Base-by-base conservation (phyloP, 192 early-diverging fungal species). In the Coemansia sp. region DNA sequence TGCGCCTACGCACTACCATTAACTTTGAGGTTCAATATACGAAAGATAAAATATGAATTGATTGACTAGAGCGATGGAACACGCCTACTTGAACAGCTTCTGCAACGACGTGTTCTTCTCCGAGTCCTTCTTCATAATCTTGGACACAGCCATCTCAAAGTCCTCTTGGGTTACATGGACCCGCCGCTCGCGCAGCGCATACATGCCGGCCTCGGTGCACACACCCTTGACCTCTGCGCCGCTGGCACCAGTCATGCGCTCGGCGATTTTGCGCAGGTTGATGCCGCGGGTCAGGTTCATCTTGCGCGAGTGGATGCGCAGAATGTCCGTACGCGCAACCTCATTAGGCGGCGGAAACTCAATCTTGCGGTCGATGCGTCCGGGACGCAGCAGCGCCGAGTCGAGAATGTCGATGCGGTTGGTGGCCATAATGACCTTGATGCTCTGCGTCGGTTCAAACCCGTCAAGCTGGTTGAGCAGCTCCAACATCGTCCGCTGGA, bases 81-180 rank as follows among this genome's bases (percentile, higher is more conserved):
- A 4, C 1, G 28, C 5, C 30, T 49, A 98, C 84, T 98, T 98
- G 91, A 94, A 98, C 53, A 98, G 82, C 79, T 98, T 98, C 78
- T 91, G 88, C 56, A 98, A 85, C 78, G 86, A 89, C 72, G 91
- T 94, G 83, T 95, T 94, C 72, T 90, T 86, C 67, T 96, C 93
- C 65, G 90, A 89, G 64, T 95, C 95, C 79, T 96, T 94, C 90
- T 96, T 96, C 88, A 96, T 88, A 42, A 98, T 88, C 90, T 98
- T 98, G 49, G 92, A 87, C 17, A 98, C 94, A 10, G 96, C 93
- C 91, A 98, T 91, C 70, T 98, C 96, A 83, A 99, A 99, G 79
- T 99, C 97, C 75, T 99, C 95, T 70, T 99, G 97, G 8, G 94
- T 99, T 9, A 99, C 97, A 64, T 99, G 97, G 43, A 99, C 95